These are phyloP conservation scores for Dictyostelium firmibasis DNA, from an alignment of 78 protist genomes.

Conservation along the genomic window DNA sequence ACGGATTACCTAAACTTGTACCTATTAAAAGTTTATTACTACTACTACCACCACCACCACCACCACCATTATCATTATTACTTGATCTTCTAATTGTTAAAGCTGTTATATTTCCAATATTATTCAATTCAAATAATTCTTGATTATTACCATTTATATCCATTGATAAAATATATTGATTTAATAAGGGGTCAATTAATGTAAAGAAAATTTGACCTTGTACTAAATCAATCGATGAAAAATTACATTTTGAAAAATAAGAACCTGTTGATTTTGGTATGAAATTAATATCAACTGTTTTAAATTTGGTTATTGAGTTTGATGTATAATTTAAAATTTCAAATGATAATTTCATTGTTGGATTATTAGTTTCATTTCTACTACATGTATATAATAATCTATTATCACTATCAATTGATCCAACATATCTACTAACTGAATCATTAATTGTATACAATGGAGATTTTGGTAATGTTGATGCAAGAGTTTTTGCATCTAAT, in stretches of 20 bases:
- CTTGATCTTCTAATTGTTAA: neutral
- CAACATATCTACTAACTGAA: neutral
- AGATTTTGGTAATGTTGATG: neutral
- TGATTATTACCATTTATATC: neutral
- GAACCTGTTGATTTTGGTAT: neutral
- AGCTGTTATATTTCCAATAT: neutral
- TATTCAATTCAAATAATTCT: neutral
- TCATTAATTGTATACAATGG: neutral
- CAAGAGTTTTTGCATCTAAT: neutral
- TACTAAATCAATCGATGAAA: neutral
- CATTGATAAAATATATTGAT: neutral
- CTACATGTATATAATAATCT: neutral
- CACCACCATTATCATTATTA: no score
- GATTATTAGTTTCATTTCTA: neutral
- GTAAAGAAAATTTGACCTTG: neutral
- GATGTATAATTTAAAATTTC: neutral
- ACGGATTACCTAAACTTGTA: neutral
- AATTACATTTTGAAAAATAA: neutral
- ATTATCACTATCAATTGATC: neutral
- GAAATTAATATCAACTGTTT: neutral
- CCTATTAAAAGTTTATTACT: neutral
- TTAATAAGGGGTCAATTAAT: neutral
- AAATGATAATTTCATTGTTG: neutral
- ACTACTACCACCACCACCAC: no score
- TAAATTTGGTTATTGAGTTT: neutral